Base-by-base conservation (phyloP, 2,329 filamentous ascomycete species). In the Colletotrichum somersetense region DNA sequence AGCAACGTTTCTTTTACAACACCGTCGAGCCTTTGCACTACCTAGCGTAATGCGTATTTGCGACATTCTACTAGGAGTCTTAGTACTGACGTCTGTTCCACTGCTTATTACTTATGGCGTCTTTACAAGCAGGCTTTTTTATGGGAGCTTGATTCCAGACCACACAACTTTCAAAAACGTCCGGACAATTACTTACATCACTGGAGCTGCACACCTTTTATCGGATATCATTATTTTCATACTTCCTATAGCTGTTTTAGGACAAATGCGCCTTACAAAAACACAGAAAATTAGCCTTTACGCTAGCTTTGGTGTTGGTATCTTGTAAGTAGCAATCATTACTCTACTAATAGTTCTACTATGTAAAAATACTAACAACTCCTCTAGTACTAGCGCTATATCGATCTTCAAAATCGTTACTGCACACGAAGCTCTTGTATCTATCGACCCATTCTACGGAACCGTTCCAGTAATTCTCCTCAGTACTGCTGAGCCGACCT, bases 1-100 rank as follows among this genome's bases (percentile, higher is more conserved):
- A 65, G 75, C 79, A 44, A 80, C 80, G 0, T 79, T 82, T 50
- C 74, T 82, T 33, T 72, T 81, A 3, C 81, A 82, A 71, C 82
- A 82, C 75, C 79, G 80, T 23, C 78, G 81, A 16, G 75, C 81
- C 12, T 79, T 78, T 5, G 71, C 64, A 0, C 14, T 74, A 1
- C 67, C 71, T 7, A 35, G 33, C 0, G 38, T 74, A 16, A 61
- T 30, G 14, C 20, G 40, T 0, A 58, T 73, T 2, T 74, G 73
- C 63, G 66, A 74, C 52, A 40, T 55, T 7, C 23, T 71, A 5
- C 30, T 73, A 0, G 53, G 23, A 2, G 44, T 73, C 3, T 59
- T 62, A 23, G 6, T 52, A 1, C 3, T 67, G 0, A 38, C 61
- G 8, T 16, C 50, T 12, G 10, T 56, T 18, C 62, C 58, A 4